Conservation (phyloP, 1,284 basidiomycete species). For the Marasmius oreades region DNA sequence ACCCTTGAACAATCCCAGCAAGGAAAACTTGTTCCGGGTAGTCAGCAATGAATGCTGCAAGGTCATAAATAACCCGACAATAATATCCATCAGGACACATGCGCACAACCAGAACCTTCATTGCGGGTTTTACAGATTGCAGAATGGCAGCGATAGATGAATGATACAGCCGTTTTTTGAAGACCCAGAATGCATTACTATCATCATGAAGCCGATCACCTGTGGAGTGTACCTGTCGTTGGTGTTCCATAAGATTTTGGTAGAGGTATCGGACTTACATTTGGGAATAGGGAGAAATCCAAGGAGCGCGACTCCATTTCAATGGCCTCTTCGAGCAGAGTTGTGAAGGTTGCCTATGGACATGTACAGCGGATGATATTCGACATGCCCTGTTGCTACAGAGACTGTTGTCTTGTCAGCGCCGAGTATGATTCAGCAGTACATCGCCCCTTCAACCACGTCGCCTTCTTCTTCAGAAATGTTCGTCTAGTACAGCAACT, state of each 20-base stretch:
- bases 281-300: neutral
- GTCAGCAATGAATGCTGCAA: constrained; percentile 13
- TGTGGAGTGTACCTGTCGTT: neutral
- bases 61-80: constrained; percentile 6
- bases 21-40: constrained; percentile 12
- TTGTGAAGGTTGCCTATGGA: neutral
- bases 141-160: neutral
- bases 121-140: neutral
- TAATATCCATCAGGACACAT: constrained; percentile 9
- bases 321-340: neutral
- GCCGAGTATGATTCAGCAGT: neutral
- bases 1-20: constrained; percentile 10
- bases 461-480: too few relatives aligned
- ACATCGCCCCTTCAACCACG: neutral
- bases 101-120: constrained; percentile 3
- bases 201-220: neutral
- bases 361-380: neutral
- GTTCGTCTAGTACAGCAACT: too few relatives aligned
- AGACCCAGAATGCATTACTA: neutral
- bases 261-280: neutral
- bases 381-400: neutral
- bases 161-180: neutral
- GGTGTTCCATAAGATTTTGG: neutral
- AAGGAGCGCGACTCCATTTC: neutral
- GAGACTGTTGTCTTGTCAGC: neutral